A percentile compares a stretch with the other conserved stretches of the same genome.
phyloP scores from a whole-genome alignment of 1,284 basidiomycete species.

The Sporisorium sorghi region DNA sequence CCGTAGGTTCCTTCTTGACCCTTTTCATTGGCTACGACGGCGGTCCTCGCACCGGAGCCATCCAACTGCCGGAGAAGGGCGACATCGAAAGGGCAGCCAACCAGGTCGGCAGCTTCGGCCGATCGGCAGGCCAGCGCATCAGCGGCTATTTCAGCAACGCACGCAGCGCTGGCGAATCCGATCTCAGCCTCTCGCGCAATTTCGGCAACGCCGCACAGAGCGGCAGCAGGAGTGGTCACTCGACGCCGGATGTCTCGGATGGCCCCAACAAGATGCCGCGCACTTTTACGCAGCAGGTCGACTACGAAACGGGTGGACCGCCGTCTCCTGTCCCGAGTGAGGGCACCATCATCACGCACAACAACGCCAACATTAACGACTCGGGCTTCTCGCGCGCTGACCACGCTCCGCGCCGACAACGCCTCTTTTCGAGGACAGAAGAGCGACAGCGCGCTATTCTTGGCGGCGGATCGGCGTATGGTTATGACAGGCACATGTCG shows the following conservation, averaged over 20 bases:
- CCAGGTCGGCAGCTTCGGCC: constrained; percentile 52
- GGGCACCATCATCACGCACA: constrained; percentile 56
- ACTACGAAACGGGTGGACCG: constrained; percentile 64
- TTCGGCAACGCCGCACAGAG: constrained; percentile 10
- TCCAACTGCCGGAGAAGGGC: constrained; percentile 57
- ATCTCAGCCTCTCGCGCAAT: constrained; percentile 43
- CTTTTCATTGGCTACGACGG: constrained; percentile 91
- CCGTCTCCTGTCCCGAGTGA: constrained; percentile 56
- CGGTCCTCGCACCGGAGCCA: constrained; percentile 57
- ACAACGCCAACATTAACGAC: constrained; percentile 34
- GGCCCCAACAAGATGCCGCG: constrained; percentile 38
- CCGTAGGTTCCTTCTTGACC: constrained; percentile 81
- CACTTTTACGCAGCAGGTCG: constrained; percentile 64
- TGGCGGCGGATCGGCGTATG: constrained; percentile 59
- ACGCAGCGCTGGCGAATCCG: constrained; percentile 37
- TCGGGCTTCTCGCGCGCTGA: constrained; percentile 53
- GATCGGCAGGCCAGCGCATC: constrained; percentile 59
- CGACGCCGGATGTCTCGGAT: constrained; percentile 17
- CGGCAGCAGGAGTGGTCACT: constrained; percentile 16
- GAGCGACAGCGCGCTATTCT: constrained; percentile 55
- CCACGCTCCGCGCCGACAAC: constrained; percentile 17
- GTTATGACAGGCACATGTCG: constrained; percentile 49
- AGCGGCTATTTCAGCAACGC: constrained; percentile 57
- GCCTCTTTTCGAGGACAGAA: constrained; percentile 53
- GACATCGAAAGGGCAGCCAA: constrained; percentile 51